Evolutionary conservation across 495 filamentous ascomycete genomes (phyloP), one percentile per base, ranked within the genome.

Genomic region (Xylaria acuta): DNA sequence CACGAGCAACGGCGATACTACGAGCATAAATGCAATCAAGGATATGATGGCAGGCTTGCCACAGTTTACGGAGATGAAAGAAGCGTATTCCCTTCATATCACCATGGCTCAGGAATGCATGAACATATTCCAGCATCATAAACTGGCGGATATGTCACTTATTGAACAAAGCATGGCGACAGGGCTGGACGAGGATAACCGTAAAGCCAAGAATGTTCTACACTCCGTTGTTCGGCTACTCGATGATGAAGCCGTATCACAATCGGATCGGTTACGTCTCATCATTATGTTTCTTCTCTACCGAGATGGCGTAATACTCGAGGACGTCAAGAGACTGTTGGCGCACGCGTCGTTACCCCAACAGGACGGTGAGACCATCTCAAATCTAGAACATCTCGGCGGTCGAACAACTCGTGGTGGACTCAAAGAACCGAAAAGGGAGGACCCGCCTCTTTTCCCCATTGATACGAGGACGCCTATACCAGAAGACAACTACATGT

Each of bases 51-150:
- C 92, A 16, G 95, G 94, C 49, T 84, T 99, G 70, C 94, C 94
- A 32, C 93, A 99, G 76, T 99, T 97, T 77, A 94, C 97, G 70
- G 92, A 93, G 78, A 92, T 95, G 83, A 97, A 98, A 82, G 92
- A 97, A 79, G 92, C 94, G 43, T 99, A 98, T 78, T 95, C 96
- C 0, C 85, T 99, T 40, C 96, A 99, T 80, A 84, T 99, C 20
- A 95, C 88, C 73, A 99, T 99, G 96, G 97, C 96, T n/a, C 92
- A 97, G 77, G 95, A 97, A 76, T 95, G 94, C 73, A 98, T 98
- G 96, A 93, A 92, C 70, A 87, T 91, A 54, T 99, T 98, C 75
- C 90, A 97, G 76, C 82, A 89, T 25, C 88, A 90, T 74, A 97
- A 97, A 75, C 86, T 99, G 6, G 86, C 90, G 53, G 97, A 98